These are phyloP conservation scores for Proliferodiscus dingleyae DNA, from an alignment of 2,329 filamentous ascomycete species.

Conservation along the genomic window DNA sequence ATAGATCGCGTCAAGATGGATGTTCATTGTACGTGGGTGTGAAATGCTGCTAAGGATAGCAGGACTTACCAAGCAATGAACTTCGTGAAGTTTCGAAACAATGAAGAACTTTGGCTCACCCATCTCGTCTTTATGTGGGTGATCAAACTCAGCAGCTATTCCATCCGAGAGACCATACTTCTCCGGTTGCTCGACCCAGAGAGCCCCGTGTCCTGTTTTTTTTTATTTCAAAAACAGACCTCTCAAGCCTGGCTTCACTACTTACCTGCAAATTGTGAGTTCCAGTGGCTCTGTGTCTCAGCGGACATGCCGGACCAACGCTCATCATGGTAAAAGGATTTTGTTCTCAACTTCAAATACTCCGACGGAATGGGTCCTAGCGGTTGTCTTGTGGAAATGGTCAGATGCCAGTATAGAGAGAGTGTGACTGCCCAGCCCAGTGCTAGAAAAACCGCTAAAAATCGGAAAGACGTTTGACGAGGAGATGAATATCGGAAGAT, in stretches of 20 bases:
- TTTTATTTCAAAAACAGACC: background rate
- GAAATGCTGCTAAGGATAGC: too few species aligned
- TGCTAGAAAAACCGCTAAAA: too few species aligned
- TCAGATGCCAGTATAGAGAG: background rate
- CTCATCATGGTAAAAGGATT: background rate
- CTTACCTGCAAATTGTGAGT: background rate
- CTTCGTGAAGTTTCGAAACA: background rate
- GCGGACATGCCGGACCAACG: background rate
- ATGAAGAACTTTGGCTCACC: background rate
- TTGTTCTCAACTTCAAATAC: background rate
- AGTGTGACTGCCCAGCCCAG: background rate
- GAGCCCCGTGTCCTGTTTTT: background rate
- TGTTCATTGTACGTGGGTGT: too few species aligned
- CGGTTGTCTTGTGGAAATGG: background rate
- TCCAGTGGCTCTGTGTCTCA: background rate
- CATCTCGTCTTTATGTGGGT: background rate
- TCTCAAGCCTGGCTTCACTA: background rate
- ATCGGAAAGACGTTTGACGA: background rate
- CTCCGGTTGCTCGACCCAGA: background rate
- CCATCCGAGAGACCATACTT: background rate
- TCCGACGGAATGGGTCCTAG: background rate
- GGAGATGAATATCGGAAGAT: background rate
- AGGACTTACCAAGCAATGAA: background rate
- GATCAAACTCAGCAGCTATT: background rate
- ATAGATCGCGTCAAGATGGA: too few species aligned